Conservation (phyloP, 192 early-diverging fungal species). For the Coemansia sp. region DNA sequence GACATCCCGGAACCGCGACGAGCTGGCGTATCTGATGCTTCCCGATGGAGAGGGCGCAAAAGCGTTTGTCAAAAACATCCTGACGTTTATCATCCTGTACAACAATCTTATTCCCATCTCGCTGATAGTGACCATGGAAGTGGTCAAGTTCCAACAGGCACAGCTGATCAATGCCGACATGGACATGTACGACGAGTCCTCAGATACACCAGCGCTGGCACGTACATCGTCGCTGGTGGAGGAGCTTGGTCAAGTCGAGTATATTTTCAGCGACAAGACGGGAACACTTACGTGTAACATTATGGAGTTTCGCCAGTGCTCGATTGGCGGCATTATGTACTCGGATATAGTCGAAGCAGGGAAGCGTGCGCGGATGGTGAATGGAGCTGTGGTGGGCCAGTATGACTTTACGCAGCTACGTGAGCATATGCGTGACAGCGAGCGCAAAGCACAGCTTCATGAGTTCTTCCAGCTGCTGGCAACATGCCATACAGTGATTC, state of each 20-base stretch:
- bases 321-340: slow-evolving; percentile 90
- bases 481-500: slow-evolving; percentile 98
- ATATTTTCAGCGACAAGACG: slow-evolving; percentile 97
- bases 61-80: slow-evolving; percentile 83
- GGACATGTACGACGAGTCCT: slow-evolving; percentile 94
- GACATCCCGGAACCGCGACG: slow-evolving; percentile 44
- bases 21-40: slow-evolving; percentile 54
- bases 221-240: slow-evolving; percentile 92
- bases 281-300: slow-evolving; percentile 85
- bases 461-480: slow-evolving; percentile 90
- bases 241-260: slow-evolving; percentile 96
- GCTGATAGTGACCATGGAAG: slow-evolving; percentile 98
- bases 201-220: slow-evolving; percentile 89
- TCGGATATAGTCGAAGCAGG: slow-evolving; percentile 87
- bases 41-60: slow-evolving; percentile 35
- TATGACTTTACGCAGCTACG: slow-evolving; percentile 64
- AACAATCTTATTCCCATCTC: slow-evolving; percentile 99
- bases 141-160: slow-evolving; percentile 91
- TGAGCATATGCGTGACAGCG: slow-evolving; percentile 55
- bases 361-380: slow-evolving; percentile 73
- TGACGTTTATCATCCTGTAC: slow-evolving; percentile 97
- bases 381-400: slow-evolving; percentile 65
- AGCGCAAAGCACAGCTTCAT: slow-evolving; percentile 67
- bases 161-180: slow-evolving; percentile 86
- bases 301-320: slow-evolving; percentile 86